Conservation (phyloP, 176 grass and related monocot species). For the Rhynchospora breviuscula region DNA sequence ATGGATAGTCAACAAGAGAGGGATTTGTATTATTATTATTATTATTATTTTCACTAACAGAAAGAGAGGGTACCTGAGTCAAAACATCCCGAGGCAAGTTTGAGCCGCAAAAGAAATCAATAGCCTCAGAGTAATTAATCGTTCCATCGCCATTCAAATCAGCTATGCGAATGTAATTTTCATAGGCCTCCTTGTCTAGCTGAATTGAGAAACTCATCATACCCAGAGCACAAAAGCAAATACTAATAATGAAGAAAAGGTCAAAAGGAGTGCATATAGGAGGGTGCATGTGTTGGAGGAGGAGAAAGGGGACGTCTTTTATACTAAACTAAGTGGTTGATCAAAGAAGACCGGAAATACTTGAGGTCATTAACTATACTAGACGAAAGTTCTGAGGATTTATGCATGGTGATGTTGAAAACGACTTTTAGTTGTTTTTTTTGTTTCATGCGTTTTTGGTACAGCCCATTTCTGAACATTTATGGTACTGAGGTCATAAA, state of each 20-base stretch:
- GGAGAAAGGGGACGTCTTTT: not conserved
- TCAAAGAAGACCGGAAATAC: not conserved
- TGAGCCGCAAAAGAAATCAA: constrained; percentile 10
- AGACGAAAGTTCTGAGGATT: not conserved
- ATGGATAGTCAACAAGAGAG: not conserved
- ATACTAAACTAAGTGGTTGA: not conserved
- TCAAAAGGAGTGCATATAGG: not conserved
- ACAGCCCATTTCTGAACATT: no score
- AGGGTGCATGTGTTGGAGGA: no score
- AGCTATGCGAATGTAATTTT: constrained; percentile 12
- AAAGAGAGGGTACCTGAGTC: not conserved
- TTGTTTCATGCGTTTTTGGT: no score
- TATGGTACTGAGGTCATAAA: no score
- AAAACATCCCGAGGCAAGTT: not conserved
- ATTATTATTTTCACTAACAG: no score
- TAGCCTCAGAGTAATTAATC: not conserved
- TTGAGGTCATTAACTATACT: not conserved
- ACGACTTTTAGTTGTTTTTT: no score
- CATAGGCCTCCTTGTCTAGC: constrained; percentile 9
- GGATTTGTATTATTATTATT: no score
- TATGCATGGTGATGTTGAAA: not conserved
- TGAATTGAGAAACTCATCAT: constrained; percentile 10
- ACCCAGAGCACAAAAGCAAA: not conserved
- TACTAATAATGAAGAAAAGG: not conserved
- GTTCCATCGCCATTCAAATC: constrained; percentile 8